Conservation (phyloP, 495 filamentous ascomycete genomes). For the Hyaloscypha bicolor region DNA sequence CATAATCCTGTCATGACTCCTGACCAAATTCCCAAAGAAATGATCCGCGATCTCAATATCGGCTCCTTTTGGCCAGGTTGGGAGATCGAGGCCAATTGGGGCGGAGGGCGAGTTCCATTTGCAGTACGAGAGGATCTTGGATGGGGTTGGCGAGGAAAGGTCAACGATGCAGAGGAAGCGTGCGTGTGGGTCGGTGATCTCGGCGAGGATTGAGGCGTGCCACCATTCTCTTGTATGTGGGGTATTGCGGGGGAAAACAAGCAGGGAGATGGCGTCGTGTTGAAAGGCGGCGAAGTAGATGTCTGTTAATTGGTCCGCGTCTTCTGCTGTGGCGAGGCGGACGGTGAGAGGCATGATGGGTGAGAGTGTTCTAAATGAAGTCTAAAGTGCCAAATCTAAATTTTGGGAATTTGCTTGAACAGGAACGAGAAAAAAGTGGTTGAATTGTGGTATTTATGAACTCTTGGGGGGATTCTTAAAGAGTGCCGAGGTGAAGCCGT, state of each 20-base stretch:
- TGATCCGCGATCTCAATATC: constrained; percentile 33
- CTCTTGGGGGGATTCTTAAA: neutral
- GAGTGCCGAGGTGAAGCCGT: neutral
- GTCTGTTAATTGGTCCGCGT: constrained; percentile 34
- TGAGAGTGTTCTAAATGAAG: neutral
- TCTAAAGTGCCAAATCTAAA: too few species aligned
- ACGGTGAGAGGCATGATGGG: constrained; percentile 37
- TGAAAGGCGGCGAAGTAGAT: constrained; percentile 39
- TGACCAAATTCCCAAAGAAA: constrained; percentile 35
- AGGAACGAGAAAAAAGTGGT: neutral
- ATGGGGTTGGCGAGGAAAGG: constrained; percentile 26
- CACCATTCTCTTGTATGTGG: constrained; percentile 28
- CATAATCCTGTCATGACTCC: constrained; percentile 38
- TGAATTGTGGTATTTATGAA: neutral
- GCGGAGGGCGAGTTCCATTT: constrained; percentile 38
- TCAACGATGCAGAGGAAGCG: constrained; percentile 41
- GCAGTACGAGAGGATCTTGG: constrained; percentile 34
- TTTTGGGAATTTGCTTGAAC: too few species aligned
- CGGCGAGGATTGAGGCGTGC: constrained; percentile 23
- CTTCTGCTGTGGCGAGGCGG: constrained; percentile 33
- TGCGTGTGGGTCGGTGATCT: constrained; percentile 31
- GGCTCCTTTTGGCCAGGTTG: constrained; percentile 36
- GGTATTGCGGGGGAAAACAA: constrained; percentile 36
- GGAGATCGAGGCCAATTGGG: constrained; percentile 11
- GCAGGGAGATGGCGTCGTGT: constrained; percentile 34